These are phyloP conservation scores for Houttuynia cordata DNA, from an alignment of 164 flowering plant species.

Conservation along the genomic window DNA sequence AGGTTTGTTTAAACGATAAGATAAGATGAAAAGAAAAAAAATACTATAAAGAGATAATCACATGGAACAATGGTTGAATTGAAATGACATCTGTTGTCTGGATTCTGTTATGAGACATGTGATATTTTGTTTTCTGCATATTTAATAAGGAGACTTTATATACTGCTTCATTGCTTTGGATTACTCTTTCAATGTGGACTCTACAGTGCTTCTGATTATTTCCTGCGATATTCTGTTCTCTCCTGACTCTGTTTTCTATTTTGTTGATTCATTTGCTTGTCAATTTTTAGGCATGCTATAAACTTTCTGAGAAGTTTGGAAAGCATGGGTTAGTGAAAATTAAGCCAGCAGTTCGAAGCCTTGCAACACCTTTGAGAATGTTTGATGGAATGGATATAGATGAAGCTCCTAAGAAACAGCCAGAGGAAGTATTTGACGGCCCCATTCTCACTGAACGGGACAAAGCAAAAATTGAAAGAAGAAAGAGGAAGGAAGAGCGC, in stretches of 20 bases:
- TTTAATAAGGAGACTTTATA: too few relatives aligned
- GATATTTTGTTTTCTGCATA: too few relatives aligned
- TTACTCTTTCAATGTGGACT: too few relatives aligned
- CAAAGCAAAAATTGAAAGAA: slow-evolving; percentile 61
- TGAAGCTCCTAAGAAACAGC: slow-evolving; percentile 72
- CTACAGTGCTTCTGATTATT: slow-evolving; percentile 22
- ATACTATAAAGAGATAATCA: too few relatives aligned
- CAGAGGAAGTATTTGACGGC: slow-evolving; percentile 56
- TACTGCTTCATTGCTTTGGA: too few relatives aligned
- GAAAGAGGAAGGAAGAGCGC: slow-evolving; percentile 91
- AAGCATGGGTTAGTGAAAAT: slow-evolving; percentile 83
- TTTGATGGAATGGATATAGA: slow-evolving; percentile 91
- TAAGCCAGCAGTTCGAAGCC: slow-evolving; percentile 72
- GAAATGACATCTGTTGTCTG: too few relatives aligned
- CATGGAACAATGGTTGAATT: too few relatives aligned
- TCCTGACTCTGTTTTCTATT: slow-evolving; percentile 22
- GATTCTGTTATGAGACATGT: too few relatives aligned
- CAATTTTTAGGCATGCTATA: slow-evolving; percentile 60
- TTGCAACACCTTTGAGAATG: slow-evolving; percentile 79
- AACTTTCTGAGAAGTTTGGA: slow-evolving; percentile 72
- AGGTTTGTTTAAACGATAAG: too few relatives aligned
- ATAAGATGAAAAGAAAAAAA: too few relatives aligned
- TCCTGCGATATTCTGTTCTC: slow-evolving; percentile 81
- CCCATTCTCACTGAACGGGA: slow-evolving; percentile 88
- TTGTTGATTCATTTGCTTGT: too few relatives aligned